Percentiles rank a stretch among this genome's conserved stretches.
phyloP scores from a whole-genome alignment of 257 asterid genomes.

The Fraxinus americana region DNA sequence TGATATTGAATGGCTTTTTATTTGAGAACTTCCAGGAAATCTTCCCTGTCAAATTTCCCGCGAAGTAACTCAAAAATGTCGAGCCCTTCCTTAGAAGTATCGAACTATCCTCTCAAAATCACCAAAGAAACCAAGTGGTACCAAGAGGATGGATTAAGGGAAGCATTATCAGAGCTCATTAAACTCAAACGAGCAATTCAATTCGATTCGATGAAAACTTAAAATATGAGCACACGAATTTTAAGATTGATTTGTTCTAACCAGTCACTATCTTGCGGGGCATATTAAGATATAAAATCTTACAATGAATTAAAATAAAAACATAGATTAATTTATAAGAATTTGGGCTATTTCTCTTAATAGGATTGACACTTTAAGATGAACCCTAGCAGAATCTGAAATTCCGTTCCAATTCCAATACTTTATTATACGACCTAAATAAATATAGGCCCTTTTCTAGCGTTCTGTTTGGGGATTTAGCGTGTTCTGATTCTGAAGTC shows the following conservation, averaged over 20 bases:
- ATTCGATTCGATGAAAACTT: no score
- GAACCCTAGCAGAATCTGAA: background rate
- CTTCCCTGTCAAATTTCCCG: conserved; percentile 16
- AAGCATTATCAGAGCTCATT: conserved; percentile 24
- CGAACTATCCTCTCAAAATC: conserved; percentile 27
- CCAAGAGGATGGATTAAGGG: conserved; percentile 51
- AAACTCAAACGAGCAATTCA: no score
- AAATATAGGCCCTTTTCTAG: conserved; percentile 44
- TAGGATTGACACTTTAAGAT: no score
- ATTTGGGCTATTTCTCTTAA: no score
- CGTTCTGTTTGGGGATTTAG: conserved; percentile 29
- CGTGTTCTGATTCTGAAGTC: conserved; percentile 38
- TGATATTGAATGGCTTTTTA: conserved; percentile 43
- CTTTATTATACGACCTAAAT: conserved; percentile 2
- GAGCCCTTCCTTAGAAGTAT: conserved; percentile 38
- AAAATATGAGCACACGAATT: no score
- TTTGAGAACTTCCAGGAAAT: conserved; percentile 30
- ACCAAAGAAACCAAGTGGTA: conserved; percentile 33
- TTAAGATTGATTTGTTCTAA: no score
- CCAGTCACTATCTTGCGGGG: no score
- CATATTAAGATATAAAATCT: no score
- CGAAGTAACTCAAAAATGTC: conserved; percentile 42
- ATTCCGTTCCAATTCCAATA: conserved; percentile 9
- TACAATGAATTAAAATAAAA: no score
- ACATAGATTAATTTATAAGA: no score